These are phyloP conservation scores for Endoconidiophora laricicola DNA, from an alignment of 2,329 filamentous ascomycete species.

Conservation along the genomic window DNA sequence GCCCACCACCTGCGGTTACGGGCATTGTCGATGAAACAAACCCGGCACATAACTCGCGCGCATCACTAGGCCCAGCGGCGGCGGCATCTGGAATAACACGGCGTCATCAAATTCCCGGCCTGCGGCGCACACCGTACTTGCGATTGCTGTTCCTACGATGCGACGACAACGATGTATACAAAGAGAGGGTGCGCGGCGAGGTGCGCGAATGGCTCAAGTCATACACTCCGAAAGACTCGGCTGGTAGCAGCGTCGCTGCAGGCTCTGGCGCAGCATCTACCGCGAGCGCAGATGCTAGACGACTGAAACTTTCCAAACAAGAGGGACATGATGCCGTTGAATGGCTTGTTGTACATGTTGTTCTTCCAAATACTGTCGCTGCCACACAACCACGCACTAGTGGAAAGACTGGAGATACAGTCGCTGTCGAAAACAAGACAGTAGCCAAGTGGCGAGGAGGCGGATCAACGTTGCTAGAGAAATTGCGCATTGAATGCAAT, in stretches of 20 bases:
- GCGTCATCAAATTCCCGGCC: constrained; percentile 84
- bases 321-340: constrained; percentile 95
- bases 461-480: constrained; percentile 73
- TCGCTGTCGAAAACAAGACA: constrained; percentile 40
- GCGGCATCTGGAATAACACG: constrained; percentile 22
- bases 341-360: constrained; percentile 86
- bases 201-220: constrained; percentile 84
- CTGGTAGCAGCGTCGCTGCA: constrained; percentile 20
- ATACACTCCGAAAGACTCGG: constrained; percentile 37
- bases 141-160: constrained; percentile 81
- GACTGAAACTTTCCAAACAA: constrained; percentile 39
- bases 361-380: constrained; percentile 69
- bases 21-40: constrained; percentile 20
- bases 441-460: constrained; percentile 63
- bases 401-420: constrained; percentile 34
- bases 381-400: constrained; percentile 58
- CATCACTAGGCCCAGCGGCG: constrained; percentile 26
- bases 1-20: constrained; percentile 17
- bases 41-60: background rate
- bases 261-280: constrained; percentile 15
- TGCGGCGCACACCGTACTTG: constrained; percentile 84
- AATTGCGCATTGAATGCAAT: constrained; percentile 81
- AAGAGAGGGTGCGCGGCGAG: constrained; percentile 56
- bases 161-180: constrained; percentile 93
- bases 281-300: constrained; percentile 23